phyloP scores from a whole-genome alignment of 192 early-diverging fungal species.

The Diversispora eburnea region DNA sequence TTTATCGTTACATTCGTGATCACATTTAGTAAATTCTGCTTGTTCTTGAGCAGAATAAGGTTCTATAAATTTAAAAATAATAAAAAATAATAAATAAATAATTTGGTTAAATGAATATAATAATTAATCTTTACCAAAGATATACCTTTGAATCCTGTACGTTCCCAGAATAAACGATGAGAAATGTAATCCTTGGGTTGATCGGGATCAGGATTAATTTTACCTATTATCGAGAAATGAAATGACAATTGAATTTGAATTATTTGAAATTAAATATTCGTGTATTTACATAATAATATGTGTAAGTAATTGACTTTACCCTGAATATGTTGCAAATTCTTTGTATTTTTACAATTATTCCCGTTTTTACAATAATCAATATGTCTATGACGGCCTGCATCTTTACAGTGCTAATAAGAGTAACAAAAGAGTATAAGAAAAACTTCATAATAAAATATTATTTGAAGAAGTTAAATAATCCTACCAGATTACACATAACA shows the following conservation, averaged over 20 bases:
- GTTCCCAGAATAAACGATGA: conserved; percentile 27
- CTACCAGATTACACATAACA: conserved; percentile 26
- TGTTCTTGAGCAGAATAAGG: conserved; percentile 18
- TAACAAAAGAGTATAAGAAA: neutral
- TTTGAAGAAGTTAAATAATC: neutral
- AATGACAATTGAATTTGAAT: neutral
- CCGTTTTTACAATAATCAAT: conserved; percentile 28
- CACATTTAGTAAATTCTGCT: conserved; percentile 22
- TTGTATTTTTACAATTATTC: conserved; percentile 6
- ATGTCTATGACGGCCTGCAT: conserved; percentile 26
- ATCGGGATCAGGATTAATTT: conserved; percentile 19
- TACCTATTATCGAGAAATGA: neutral
- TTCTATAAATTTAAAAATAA: conserved; percentile 6
- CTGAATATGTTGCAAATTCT: neutral
- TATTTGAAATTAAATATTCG: neutral
- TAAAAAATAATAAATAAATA: neutral
- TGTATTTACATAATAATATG: conserved; percentile 11
- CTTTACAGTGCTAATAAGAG: conserved; percentile 16
- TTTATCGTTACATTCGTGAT: conserved; percentile 25
- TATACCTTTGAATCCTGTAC: conserved; percentile 29
- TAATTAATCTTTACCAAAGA: neutral
- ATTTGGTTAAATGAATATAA: neutral
- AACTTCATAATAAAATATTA: neutral
- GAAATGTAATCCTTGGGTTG: conserved; percentile 16
- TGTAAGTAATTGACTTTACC: too few relatives aligned